A percentile compares a stretch with the other conserved stretches of the same genome.
Evolutionary conservation across 306 rosid genomes (phyloP).

Genomic region (Carpinus viminea): DNA sequence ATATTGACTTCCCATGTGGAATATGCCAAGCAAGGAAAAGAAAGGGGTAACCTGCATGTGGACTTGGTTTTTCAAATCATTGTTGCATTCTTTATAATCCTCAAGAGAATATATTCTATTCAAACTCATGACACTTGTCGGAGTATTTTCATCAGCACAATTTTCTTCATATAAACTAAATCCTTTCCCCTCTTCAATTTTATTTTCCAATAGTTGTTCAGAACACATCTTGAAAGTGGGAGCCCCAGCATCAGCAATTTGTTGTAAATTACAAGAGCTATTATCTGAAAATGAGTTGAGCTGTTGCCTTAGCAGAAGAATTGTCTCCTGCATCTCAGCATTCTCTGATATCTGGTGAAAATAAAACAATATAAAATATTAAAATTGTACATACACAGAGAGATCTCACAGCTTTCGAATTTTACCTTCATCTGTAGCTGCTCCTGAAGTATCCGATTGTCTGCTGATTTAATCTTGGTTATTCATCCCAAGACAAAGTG

Average conservation of each 20-base stretch:
- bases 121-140: conserved; percentile 52
- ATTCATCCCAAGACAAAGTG: conserved; percentile 29
- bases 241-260: conserved; percentile 33
- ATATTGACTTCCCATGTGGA: conserved; percentile 14
- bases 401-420: conserved; percentile 6
- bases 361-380: conserved; percentile 13
- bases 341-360: conserved; percentile 57
- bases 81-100: conserved; percentile 43
- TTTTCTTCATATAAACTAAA: conserved; percentile 35
- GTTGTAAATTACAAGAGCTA: conserved; percentile 31
- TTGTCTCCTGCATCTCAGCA: conserved; percentile 73
- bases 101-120: conserved; percentile 50
- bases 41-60: conserved; percentile 55
- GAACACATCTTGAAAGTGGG: conserved; percentile 16
- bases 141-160: conserved; percentile 46
- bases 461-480: conserved; percentile 80
- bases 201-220: conserved; percentile 35
- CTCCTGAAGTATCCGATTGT: conserved; percentile 88
- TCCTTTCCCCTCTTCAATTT: conserved; percentile 30
- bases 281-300: conserved; percentile 45
- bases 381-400: conserved; percentile 16
- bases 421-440: conserved; percentile 76
- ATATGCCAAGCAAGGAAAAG: conserved; percentile 19
- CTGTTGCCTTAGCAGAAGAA: conserved; percentile 62
- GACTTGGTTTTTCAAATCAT: conserved; percentile 48